A percentile compares a stretch with the other conserved stretches of the same genome.
Evolutionary conservation across 176 grass and related monocot genomes (phyloP).

Genomic region (Zoysia japonica): DNA sequence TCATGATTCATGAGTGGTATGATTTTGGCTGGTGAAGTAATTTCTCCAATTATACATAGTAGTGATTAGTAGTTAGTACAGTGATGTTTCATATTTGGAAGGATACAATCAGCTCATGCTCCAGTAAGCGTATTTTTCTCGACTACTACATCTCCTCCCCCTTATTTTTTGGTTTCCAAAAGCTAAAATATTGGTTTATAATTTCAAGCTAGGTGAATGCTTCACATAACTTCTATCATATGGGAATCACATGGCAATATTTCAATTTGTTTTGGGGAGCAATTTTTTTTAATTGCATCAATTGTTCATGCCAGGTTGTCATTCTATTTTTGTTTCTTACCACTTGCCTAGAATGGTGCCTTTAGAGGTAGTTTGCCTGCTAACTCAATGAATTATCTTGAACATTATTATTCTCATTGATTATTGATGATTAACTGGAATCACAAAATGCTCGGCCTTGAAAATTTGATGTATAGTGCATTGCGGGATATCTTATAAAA

Average conservation of each 20-base stretch:
- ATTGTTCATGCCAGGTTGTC: slow-evolving; percentile 1
- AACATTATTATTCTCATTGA: slow-evolving; percentile 1
- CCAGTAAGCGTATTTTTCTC: slow-evolving; percentile 1
- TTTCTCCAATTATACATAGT: neutral
- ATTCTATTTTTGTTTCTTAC: slow-evolving; percentile 10
- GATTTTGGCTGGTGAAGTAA: neutral
- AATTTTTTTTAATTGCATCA: slow-evolving; percentile 7
- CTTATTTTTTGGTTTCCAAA: neutral
- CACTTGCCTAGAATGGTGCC: slow-evolving; percentile 5
- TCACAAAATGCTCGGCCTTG: neutral
- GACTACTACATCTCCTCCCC: neutral
- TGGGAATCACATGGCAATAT: neutral
- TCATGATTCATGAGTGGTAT: neutral
- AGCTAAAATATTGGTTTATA: neutral
- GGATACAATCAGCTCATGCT: slow-evolving; percentile 16
- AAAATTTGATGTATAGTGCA: slow-evolving; percentile 8
- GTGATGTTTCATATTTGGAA: neutral
- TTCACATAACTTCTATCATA: slow-evolving; percentile 10
- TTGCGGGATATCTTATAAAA: neutral
- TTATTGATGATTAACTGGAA: slow-evolving; percentile 7
- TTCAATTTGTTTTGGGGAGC: slow-evolving; percentile 31
- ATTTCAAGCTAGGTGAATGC: slow-evolving; percentile 10
- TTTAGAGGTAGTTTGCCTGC: neutral
- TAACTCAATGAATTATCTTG: slow-evolving; percentile 18
- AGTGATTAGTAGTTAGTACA: neutral